Percentiles rank a stretch among this genome's conserved stretches.
Conservation (phyloP, 441 rosid genomes). For the Biscutella auriculata region DNA sequence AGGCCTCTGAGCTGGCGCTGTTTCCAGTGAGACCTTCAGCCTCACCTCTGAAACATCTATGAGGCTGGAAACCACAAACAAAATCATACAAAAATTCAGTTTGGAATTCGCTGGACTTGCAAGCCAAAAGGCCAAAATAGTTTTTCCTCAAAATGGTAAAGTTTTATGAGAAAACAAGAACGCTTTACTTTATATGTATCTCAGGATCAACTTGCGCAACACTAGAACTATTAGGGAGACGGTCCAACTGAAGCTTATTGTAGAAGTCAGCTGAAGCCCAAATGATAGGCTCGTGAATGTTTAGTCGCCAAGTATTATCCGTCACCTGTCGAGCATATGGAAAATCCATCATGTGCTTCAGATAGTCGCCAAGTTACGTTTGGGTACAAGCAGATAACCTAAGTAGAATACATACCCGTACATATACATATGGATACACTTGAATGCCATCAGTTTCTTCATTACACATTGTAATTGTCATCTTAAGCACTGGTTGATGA, state of each 20-base stretch:
- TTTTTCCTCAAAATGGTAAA: neutral
- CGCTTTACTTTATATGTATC: slow-evolving; percentile 63
- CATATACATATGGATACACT: slow-evolving; percentile 79
- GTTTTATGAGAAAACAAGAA: slow-evolving; percentile 20
- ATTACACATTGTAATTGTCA: slow-evolving; percentile 72
- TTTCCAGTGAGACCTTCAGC: slow-evolving; percentile 80
- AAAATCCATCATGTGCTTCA: slow-evolving; percentile 8
- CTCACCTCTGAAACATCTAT: slow-evolving; percentile 95
- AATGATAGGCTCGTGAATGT: slow-evolving; percentile 96
- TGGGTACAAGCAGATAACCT: slow-evolving; percentile 5
- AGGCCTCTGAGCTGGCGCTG: slow-evolving; percentile 93
- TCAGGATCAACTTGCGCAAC: slow-evolving; percentile 93
- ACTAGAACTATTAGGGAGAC: slow-evolving; percentile 61
- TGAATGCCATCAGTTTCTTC: slow-evolving; percentile 71
- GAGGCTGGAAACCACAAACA: slow-evolving; percentile 46
- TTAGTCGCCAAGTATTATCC: slow-evolving; percentile 79
- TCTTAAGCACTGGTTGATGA: slow-evolving; percentile 90
- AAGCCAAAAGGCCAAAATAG: slow-evolving; percentile 4
- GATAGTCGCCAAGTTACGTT: slow-evolving; percentile 1
- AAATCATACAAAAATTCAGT: slow-evolving; percentile 1
- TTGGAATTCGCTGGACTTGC: slow-evolving; percentile 5
- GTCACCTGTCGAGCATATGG: slow-evolving; percentile 50
- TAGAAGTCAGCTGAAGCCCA: slow-evolving; percentile 83
- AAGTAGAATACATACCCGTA: slow-evolving; percentile 56
- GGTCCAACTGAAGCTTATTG: slow-evolving; percentile 75